These are phyloP conservation scores for Amphicarpaea edgeworthii DNA, from an alignment of 306 rosid species.

Conservation along the genomic window DNA sequence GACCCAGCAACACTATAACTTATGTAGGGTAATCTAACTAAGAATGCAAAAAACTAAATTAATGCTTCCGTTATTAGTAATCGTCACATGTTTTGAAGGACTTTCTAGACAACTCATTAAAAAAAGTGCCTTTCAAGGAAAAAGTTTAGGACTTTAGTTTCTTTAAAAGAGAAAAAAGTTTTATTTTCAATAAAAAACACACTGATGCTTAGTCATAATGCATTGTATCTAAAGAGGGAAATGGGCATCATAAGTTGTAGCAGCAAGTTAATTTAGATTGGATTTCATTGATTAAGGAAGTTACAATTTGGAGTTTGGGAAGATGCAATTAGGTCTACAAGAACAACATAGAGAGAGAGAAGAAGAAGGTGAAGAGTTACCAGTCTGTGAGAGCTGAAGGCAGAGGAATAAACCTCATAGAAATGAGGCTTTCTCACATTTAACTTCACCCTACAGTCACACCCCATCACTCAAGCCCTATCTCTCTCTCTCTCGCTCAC, in stretches of 20 bases:
- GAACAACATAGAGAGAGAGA: neutral
- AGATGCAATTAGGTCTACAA: slow-evolving; percentile 37
- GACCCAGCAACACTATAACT: neutral
- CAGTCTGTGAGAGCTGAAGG: slow-evolving; percentile 66
- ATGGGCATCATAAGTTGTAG: neutral
- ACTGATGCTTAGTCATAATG: neutral
- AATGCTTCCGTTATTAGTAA: neutral
- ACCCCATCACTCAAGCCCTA: slow-evolving; percentile 55
- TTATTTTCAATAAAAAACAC: neutral
- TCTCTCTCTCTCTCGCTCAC: neutral
- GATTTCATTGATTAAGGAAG: neutral
- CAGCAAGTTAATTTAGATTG: neutral
- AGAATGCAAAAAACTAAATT: slow-evolving; percentile 4
- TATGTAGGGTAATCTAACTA: slow-evolving; percentile 14
- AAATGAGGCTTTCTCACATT: slow-evolving; percentile 77
- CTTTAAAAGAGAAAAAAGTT: neutral
- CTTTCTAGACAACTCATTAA: neutral
- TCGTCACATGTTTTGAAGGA: neutral
- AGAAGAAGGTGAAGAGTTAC: slow-evolving; percentile 46
- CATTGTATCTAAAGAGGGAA: neutral
- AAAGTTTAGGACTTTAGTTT: slow-evolving; percentile 31
- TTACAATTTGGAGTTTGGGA: neutral
- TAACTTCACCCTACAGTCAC: slow-evolving; percentile 53
- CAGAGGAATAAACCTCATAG: slow-evolving; percentile 70
- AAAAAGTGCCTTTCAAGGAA: neutral